These are phyloP conservation scores for Parathielavia hyrcaniae DNA, from an alignment of 495 filamentous ascomycete species.

Conservation along the genomic window DNA sequence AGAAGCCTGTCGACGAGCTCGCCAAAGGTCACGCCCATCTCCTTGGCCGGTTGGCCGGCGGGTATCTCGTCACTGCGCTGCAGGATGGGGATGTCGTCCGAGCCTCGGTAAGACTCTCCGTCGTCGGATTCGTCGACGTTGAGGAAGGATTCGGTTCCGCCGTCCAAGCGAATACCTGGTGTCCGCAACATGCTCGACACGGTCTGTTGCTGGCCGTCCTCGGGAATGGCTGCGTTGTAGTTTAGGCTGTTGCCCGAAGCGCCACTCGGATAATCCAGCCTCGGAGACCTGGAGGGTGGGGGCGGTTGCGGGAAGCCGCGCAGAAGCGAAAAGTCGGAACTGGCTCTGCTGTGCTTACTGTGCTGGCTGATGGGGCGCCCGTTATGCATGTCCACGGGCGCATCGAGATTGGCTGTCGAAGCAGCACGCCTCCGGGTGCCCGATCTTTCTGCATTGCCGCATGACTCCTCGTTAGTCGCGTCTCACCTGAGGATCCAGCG, in stretches of 20 bases:
- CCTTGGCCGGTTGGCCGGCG: constrained; percentile 45
- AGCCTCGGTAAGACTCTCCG: constrained; percentile 46
- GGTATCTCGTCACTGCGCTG: constrained; percentile 49
- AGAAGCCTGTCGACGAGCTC: constrained; percentile 84
- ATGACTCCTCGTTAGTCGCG: constrained; percentile 22
- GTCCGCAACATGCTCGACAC: constrained; percentile 43
- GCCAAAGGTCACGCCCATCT: constrained; percentile 67
- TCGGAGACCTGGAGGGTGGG: constrained; percentile 29
- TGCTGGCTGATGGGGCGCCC: constrained; percentile 47
- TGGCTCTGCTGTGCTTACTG: constrained; percentile 56
- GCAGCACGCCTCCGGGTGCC: constrained; percentile 40
- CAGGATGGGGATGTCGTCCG: constrained; percentile 56
- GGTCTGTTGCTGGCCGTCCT: constrained; percentile 36
- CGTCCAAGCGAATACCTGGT: constrained; percentile 42
- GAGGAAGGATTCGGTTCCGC: constrained; percentile 47
- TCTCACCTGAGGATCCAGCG: neutral
- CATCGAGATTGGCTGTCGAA: constrained; percentile 49
- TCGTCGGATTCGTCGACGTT: constrained; percentile 59
- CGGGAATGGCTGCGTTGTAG: constrained; percentile 25
- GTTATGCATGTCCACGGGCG: constrained; percentile 38
- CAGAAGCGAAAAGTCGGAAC: constrained; percentile 55
- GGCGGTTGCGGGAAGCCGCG: constrained; percentile 35
- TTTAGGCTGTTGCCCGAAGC: constrained; percentile 17
- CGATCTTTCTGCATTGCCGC: constrained; percentile 27
- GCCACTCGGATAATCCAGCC: constrained; percentile 26